Conservation (phyloP, 768 basidiomycete species). For the Auriscalpium vulgare region DNA sequence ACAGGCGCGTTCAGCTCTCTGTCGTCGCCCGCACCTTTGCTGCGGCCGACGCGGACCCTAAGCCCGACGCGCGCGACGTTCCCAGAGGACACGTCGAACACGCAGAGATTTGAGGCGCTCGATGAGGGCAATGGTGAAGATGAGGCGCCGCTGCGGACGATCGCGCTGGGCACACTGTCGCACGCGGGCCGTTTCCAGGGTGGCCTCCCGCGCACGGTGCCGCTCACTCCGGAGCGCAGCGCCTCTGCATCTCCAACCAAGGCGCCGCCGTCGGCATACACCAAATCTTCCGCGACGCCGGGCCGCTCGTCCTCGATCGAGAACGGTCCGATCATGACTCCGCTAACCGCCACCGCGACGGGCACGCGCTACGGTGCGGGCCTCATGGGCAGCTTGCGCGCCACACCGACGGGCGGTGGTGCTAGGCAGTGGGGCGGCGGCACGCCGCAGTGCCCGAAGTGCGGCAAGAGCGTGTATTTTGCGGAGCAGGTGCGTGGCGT, state of each 20-base stretch:
- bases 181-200: constrained; percentile 40
- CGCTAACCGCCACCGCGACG: constrained; percentile 40
- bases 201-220: constrained; percentile 49
- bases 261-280: not conserved
- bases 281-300: not conserved
- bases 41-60: constrained; percentile 34
- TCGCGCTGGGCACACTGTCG: constrained; percentile 26
- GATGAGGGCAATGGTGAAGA: constrained; percentile 16
- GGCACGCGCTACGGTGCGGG: constrained; percentile 64
- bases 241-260: not conserved
- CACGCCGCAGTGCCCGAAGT: constrained; percentile 60
- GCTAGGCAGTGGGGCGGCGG: constrained; percentile 42
- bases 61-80: constrained; percentile 24
- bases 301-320: constrained; percentile 5
- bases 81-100: not conserved
- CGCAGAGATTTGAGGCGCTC: not conserved
- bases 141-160: constrained; percentile 11
- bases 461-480: constrained; percentile 74
- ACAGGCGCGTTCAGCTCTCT: constrained; percentile 16
- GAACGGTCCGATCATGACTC: constrained; percentile 4
- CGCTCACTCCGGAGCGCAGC: constrained; percentile 19
- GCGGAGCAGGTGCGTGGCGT: constrained; percentile 60
- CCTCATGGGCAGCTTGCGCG: constrained; percentile 26
- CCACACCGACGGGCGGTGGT: constrained; percentile 20
- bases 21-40: constrained; percentile 22